Evolutionary conservation across 148 eudicot species (phyloP).

Genomic region (Polygonum maritimum): DNA sequence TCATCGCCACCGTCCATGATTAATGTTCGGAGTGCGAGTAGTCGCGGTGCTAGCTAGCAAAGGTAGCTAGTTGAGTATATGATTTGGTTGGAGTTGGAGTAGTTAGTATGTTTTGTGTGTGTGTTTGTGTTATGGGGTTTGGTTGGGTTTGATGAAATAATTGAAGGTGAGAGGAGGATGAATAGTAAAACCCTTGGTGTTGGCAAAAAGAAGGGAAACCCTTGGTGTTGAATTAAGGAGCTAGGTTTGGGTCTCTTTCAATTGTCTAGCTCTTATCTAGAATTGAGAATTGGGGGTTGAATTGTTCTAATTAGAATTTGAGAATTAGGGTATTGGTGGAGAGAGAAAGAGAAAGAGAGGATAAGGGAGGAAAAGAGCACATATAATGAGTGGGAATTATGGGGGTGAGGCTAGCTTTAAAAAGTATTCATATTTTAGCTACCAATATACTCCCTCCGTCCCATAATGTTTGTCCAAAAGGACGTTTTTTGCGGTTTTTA

Average conservation of each 20-base stretch:
- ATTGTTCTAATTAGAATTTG: neutral
- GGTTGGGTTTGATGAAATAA: conserved; percentile 18
- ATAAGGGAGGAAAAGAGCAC: conserved; percentile 36
- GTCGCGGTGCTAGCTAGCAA: no score
- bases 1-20: conserved; percentile 66
- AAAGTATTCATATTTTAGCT: conserved; percentile 27
- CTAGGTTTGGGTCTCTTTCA: neutral
- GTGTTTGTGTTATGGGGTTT: conserved; percentile 12
- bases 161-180: conserved; percentile 15
- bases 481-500: no score
- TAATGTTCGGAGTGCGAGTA: neutral
- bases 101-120: conserved; percentile 20
- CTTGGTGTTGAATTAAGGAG: no score
- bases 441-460: no score
- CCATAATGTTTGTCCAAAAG: no score
- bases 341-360: conserved; percentile 21
- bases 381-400: conserved; percentile 88
- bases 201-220: neutral
- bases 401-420: conserved; percentile 60
- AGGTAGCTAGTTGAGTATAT: conserved; percentile 4
- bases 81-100: conserved; percentile 1
- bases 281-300: neutral
- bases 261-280: neutral
- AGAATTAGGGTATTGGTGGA: neutral
- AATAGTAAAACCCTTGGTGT: conserved; percentile 4